Base-by-base conservation (phyloP, 371 early-diverging fungal species). In the Haplosporangium sp. region DNA sequence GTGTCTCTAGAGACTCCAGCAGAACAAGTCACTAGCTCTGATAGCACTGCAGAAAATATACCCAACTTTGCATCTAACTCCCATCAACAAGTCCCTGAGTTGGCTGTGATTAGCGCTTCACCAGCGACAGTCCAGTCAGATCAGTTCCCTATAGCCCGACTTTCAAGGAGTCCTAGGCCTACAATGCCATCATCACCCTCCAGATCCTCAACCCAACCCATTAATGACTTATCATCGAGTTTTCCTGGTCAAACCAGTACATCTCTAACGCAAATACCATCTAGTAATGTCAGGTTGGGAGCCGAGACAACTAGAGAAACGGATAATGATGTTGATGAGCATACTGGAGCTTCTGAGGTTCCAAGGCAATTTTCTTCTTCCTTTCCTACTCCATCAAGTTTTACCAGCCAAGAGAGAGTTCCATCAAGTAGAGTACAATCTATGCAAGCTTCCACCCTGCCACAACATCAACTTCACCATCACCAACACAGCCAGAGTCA, bases 401-500 rank as follows among this genome's bases (percentile, higher is more conserved):
- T 63, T 42, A 1, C 68, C 48, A 35, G 63, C 35, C 74, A 59
- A 15, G 70, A 57, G 37, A 52, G 72, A 35, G 8, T 58, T 3
- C 20, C 61, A 7, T 20, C 64, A 4, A 81, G 15, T 86, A 88
- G 89, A 78, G 85, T 63, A 66, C 86, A 19, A 85, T 88, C 74
- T 72, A 83, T n/a, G 77, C 85, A 35, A 83, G 44, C 58, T 9
- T 44, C 62, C 48, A 53, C 48, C 2, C 63, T 52, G 0, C 47
- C 34, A 55, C 73, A 66, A n/a, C 20, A 56, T n/a, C 60, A 63
- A 40, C 63, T 63, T 17, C 61, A 65, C 50, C 73, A 74, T 37
- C 60, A 59, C 69, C 73, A 59, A 38, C 59, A 59, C 15, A 47
- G 4, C 13, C 47, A 47, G 4, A 47, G 47, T 15, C 59, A 58